Evolutionary conservation across 2,329 filamentous ascomycete species (phyloP).

Genomic region (Fusarium hainanense): DNA sequence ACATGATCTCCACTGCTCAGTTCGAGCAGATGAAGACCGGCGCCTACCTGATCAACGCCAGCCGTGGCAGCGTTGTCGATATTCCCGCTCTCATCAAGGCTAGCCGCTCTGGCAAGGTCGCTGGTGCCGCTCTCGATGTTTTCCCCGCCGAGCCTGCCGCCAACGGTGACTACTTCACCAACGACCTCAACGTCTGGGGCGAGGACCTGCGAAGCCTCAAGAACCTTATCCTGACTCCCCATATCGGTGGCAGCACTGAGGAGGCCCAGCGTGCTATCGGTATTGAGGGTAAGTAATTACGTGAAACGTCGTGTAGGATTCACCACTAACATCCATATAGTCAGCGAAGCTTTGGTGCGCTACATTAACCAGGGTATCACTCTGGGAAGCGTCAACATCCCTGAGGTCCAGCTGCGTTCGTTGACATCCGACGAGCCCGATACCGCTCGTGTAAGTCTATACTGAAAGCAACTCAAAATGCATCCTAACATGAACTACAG

Average conservation of each 20-base stretch:
- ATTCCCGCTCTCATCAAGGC: slow-evolving; percentile 91
- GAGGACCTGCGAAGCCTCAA: slow-evolving; percentile 85
- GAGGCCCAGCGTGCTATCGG: slow-evolving; percentile 97
- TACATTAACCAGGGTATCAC: slow-evolving; percentile 98
- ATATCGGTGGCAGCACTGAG: slow-evolving; percentile 97
- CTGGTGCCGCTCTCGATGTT: slow-evolving; percentile 95
- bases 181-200: slow-evolving; percentile 82
- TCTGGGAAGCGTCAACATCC: slow-evolving; percentile 92
- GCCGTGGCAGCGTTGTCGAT: slow-evolving; percentile 91
- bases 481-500: slow-evolving; percentile 50
- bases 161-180: slow-evolving; percentile 96
- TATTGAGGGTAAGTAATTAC: slow-evolving; percentile 70
- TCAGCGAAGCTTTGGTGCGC: slow-evolving; percentile 85
- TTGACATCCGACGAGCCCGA: slow-evolving; percentile 89
- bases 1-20: slow-evolving; percentile 85
- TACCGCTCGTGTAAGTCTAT: slow-evolving; percentile 75
- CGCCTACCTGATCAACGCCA: slow-evolving; percentile 95
- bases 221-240: slow-evolving; percentile 95
- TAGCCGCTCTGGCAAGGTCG: slow-evolving; percentile 86
- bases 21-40: slow-evolving; percentile 92
- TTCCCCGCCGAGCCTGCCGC: slow-evolving; percentile 93
- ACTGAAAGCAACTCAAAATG: background rate
- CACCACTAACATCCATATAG: slow-evolving; percentile 54
- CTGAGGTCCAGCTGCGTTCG: slow-evolving; percentile 92
- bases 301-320: background rate